Percentiles rank a stretch among this genome's conserved stretches.
Conservation (phyloP, 441 rosid species). For the Kokia cookei region DNA sequence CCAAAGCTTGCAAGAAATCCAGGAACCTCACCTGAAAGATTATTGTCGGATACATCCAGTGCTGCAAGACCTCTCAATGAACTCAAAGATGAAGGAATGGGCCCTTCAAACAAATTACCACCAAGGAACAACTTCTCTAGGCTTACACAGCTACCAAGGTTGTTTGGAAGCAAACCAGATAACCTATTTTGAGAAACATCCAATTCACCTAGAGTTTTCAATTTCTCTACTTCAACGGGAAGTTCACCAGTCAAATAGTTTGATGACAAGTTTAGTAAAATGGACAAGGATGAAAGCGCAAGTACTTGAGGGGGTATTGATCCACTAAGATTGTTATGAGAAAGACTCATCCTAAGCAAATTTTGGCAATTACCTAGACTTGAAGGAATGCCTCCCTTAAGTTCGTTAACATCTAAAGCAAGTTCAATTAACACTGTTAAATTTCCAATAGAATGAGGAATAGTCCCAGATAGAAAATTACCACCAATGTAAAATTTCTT, state of each 20-base stretch:
- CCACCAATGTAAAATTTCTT: not conserved
- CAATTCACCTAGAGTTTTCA: not conserved
- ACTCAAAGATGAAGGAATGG: constrained; percentile 8
- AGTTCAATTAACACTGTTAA: not conserved
- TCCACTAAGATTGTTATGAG: constrained; percentile 1
- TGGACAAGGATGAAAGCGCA: not conserved
- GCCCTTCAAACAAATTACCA: not conserved
- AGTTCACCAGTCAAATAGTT: constrained; percentile 7
- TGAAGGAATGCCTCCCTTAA: not conserved
- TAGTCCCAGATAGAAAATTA: not conserved
- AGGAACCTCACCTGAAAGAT: constrained; percentile 14
- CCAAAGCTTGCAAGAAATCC: not conserved
- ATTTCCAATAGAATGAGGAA: not conserved
- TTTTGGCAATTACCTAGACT: not conserved
- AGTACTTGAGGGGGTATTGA: not conserved
- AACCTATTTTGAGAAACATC: not conserved
- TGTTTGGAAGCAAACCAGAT: not conserved
- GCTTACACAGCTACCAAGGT: not conserved
- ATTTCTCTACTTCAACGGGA: not conserved
- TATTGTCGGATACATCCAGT: constrained; percentile 13
- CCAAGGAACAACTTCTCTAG: not conserved
- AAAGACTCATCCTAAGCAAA: not conserved
- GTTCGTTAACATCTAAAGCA: not conserved
- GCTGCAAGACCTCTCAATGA: constrained; percentile 4
- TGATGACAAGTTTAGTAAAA: not conserved